These are phyloP conservation scores for Serendipita vermifera DNA, from an alignment of 768 basidiomycete genomes.

Conservation along the genomic window DNA sequence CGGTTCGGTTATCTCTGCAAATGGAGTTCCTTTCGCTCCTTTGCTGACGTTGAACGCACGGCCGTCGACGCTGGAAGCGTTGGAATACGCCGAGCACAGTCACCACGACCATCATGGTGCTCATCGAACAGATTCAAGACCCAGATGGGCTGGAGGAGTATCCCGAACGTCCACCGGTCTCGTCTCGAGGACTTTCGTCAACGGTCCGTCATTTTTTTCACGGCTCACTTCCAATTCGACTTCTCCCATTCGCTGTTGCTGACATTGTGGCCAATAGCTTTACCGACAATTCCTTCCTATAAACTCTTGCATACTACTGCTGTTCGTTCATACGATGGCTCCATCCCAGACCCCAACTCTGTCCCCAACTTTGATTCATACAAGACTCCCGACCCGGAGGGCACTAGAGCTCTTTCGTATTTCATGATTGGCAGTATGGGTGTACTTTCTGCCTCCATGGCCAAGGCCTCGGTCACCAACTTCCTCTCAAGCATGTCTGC, in stretches of 20 bases:
- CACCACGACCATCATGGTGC: slow-evolving; percentile 36
- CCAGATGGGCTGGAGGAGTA: slow-evolving; percentile 50
- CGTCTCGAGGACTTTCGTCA: slow-evolving; percentile 49
- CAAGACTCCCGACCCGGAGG: slow-evolving; percentile 48
- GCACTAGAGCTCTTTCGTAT: slow-evolving; percentile 69
- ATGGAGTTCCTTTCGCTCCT: slow-evolving; percentile 63
- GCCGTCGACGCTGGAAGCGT: slow-evolving; percentile 33
- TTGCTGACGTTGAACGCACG: slow-evolving; percentile 60
- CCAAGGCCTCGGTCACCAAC: slow-evolving; percentile 86
- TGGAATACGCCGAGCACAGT: slow-evolving; percentile 33
- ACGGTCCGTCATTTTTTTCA: slow-evolving; percentile 43
- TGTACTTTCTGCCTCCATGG: slow-evolving; percentile 83
- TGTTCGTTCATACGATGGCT: slow-evolving; percentile 35
- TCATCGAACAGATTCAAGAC: slow-evolving; percentile 45
- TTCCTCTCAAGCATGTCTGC: slow-evolving; percentile 95
- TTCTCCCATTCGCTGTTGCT: slow-evolving; percentile 10
- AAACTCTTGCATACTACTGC: slow-evolving; percentile 70
- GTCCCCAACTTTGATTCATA: slow-evolving; percentile 86
- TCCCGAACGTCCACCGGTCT: slow-evolving; percentile 39
- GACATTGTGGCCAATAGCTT: slow-evolving; percentile 26
- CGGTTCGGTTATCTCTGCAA: slow-evolving; percentile 55
- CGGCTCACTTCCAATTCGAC: no score
- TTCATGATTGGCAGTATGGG: slow-evolving; percentile 89
- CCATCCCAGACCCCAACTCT: slow-evolving; percentile 35
- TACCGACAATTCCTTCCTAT: slow-evolving; percentile 42